Conservation (phyloP, 805 yeast species). For the Kodamaea sagamina region DNA sequence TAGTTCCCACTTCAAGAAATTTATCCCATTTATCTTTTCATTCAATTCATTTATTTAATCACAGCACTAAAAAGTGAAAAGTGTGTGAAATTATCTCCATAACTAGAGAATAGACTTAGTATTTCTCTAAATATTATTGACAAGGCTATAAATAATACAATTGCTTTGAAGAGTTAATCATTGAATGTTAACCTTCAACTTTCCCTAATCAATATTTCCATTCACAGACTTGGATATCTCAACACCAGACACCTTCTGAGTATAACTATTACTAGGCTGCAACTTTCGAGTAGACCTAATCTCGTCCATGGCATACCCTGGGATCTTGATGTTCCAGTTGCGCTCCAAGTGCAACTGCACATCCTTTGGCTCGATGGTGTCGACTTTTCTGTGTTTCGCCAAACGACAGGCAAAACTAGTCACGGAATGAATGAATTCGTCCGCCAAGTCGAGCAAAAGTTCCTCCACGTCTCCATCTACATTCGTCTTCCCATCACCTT, state of each 20-base stretch:
- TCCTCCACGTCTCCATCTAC: slow-evolving; percentile 98
- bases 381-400: slow-evolving; percentile 92
- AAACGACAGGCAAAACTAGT: slow-evolving; percentile 91
- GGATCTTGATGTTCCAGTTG: slow-evolving; percentile 93
- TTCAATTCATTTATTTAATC: too few relatives aligned
- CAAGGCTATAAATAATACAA: too few relatives aligned
- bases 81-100: too few relatives aligned
- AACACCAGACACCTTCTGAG: slow-evolving; percentile 68
- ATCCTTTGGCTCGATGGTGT: slow-evolving; percentile 83
- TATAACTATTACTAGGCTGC: slow-evolving; percentile 63
- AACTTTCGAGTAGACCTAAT: slow-evolving; percentile 75
- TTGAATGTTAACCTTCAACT: too few relatives aligned
- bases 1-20: not conserved
- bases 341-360: slow-evolving; percentile 88
- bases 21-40: too few relatives aligned
- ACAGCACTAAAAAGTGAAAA: too few relatives aligned
- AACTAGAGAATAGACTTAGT: too few relatives aligned
- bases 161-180: too few relatives aligned
- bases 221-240: slow-evolving; percentile 63
- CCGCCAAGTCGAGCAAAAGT: slow-evolving; percentile 85
- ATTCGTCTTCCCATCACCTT: slow-evolving; percentile 85
- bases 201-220: slow-evolving; percentile 37
- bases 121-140: too few relatives aligned
- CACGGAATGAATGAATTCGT: slow-evolving; percentile 89
- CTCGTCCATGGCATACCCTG: slow-evolving; percentile 92